These are phyloP conservation scores for Encephalitozoon cuniculi DNA, from an alignment of 371 early-diverging fungal genomes.

Conservation along the genomic window DNA sequence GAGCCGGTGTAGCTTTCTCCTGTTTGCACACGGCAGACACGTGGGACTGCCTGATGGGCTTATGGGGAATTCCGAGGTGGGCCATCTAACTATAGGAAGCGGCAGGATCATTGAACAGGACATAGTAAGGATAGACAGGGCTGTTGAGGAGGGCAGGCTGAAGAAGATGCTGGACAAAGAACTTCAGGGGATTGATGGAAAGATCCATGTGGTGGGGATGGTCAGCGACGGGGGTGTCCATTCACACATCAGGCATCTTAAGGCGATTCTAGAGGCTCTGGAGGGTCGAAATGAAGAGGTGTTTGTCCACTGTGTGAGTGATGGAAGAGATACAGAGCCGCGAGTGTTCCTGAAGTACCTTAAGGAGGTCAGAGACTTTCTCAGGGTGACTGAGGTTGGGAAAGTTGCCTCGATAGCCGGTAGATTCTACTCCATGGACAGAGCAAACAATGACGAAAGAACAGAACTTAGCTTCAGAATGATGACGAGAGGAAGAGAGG, in stretches of 20 bases:
- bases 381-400: slow-evolving; percentile 64
- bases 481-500: slow-evolving; percentile 65
- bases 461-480: slow-evolving; percentile 79
- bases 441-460: slow-evolving; percentile 97
- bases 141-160: slow-evolving; percentile 13
- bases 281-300: slow-evolving; percentile 73
- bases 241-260: slow-evolving; percentile 83
- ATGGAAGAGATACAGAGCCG: slow-evolving; percentile 95
- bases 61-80: slow-evolving; percentile 99
- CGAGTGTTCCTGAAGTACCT: slow-evolving; percentile 64
- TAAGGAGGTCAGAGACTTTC: slow-evolving; percentile 54
- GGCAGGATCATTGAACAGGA: slow-evolving; percentile 94
- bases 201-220: slow-evolving; percentile 83
- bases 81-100: slow-evolving; percentile 97
- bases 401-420: slow-evolving; percentile 81
- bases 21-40: slow-evolving; percentile 84
- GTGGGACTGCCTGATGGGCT: slow-evolving; percentile 92
- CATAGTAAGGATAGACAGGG: slow-evolving; percentile 53
- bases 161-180: not conserved
- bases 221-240: slow-evolving; percentile 95
- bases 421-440: slow-evolving; percentile 98
- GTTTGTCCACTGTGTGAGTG: slow-evolving; percentile 89
- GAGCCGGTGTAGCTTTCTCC: slow-evolving; percentile 57
- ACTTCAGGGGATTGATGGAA: slow-evolving; percentile 60
- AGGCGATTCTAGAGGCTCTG: slow-evolving; percentile 67